Evolutionary conservation across 768 basidiomycete species (phyloP).

Genomic region (Leccinellum luteum): DNA sequence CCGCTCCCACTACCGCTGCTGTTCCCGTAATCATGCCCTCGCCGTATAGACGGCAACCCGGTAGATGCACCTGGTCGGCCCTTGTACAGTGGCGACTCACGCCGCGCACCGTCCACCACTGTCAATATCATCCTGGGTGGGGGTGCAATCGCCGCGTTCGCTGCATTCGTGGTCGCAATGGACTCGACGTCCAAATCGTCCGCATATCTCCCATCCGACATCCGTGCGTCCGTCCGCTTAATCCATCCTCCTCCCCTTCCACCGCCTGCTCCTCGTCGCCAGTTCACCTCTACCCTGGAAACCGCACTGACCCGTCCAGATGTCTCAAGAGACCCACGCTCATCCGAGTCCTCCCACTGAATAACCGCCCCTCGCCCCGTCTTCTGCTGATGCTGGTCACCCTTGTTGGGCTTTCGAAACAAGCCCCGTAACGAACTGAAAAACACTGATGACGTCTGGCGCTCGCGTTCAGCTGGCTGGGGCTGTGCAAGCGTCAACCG

Average conservation of each 20-base stretch:
- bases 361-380: not conserved
- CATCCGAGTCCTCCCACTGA: slow-evolving; percentile 18
- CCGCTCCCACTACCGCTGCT: too few species aligned
- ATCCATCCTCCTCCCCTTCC: slow-evolving; percentile 18
- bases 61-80: too few species aligned
- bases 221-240: slow-evolving; percentile 27
- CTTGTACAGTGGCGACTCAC: too few species aligned
- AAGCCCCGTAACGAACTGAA: slow-evolving; percentile 28
- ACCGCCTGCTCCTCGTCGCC: not conserved
- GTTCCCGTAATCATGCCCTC: not conserved
- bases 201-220: slow-evolving; percentile 1
- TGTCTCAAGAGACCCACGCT: not conserved
- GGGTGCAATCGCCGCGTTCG: not conserved
- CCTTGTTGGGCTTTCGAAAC: slow-evolving; percentile 21
- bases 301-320: not conserved
- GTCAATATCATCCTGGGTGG: too few species aligned
- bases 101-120: too few species aligned
- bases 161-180: not conserved
- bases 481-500: not conserved
- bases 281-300: not conserved
- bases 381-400: not conserved
- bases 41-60: too few species aligned
- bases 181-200: slow-evolving; percentile 19
- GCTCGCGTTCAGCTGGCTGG: slow-evolving; percentile 15
- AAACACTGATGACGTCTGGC: slow-evolving; percentile 19